Conservation (phyloP, 768 basidiomycete genomes). For the Phaeolepiota aurea region DNA sequence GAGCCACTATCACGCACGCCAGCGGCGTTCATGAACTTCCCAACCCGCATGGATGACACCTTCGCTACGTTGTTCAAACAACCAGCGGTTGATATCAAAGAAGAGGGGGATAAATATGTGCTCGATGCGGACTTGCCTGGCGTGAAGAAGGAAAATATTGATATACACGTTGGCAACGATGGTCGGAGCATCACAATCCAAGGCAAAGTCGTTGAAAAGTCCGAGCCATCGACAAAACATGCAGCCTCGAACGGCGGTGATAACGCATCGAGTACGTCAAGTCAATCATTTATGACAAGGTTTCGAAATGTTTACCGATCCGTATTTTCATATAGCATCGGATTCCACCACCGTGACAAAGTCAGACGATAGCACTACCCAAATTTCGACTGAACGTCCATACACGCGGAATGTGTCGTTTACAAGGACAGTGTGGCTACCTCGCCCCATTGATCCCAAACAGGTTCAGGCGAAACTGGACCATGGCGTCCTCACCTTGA, state of each 20-base stretch:
- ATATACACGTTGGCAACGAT: constrained; percentile 61
- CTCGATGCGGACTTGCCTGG: constrained; percentile 77
- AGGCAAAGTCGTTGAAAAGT: constrained; percentile 37
- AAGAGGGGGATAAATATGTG: constrained; percentile 55
- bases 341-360: constrained; percentile 12
- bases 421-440: constrained; percentile 65
- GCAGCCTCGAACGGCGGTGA: too few species aligned
- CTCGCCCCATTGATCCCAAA: constrained; percentile 48
- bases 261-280: neutral
- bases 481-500: constrained; percentile 63
- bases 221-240: constrained; percentile 7
- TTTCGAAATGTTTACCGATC: too few species aligned
- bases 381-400: constrained; percentile 53
- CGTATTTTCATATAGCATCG: too few species aligned
- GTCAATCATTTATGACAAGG: too few species aligned
- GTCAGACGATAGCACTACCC: constrained; percentile 23
- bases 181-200: constrained; percentile 68
- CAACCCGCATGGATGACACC: constrained; percentile 16
- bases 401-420: constrained; percentile 49
- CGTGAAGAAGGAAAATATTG: constrained; percentile 68
- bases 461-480: constrained; percentile 56
- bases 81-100: constrained; percentile 62
- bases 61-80: constrained; percentile 17
- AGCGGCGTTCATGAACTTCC: constrained; percentile 13
- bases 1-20: constrained; percentile 47